Percentiles rank a stretch among this genome's conserved stretches.
These are phyloP conservation scores for Akanthomyces dipterigenus DNA, from an alignment of 2,329 filamentous ascomycete species.

Conservation along the genomic window DNA sequence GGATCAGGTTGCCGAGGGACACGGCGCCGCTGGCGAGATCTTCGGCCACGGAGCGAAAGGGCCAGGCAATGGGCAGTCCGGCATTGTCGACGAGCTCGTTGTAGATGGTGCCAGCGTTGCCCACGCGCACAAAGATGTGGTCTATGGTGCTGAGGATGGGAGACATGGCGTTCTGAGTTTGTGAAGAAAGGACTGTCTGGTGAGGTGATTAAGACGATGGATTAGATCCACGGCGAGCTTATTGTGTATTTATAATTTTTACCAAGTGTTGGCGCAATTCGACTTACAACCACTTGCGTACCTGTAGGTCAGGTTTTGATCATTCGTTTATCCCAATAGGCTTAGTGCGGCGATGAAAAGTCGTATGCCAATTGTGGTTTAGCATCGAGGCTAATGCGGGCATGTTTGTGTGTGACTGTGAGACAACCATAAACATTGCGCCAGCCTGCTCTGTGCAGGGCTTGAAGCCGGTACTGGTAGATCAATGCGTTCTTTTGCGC, in stretches of 20 bases:
- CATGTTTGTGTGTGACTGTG: neutral
- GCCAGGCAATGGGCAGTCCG: neutral
- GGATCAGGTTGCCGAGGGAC: slow-evolving; percentile 1
- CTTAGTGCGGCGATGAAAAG: slow-evolving; percentile 1
- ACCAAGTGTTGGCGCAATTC: neutral
- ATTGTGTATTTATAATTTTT: neutral
- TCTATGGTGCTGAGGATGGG: slow-evolving; percentile 1
- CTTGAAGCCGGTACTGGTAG: neutral
- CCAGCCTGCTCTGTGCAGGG: neutral
- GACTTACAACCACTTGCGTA: neutral
- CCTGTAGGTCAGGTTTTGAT: neutral
- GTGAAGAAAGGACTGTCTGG: no score
- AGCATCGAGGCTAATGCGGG: neutral
- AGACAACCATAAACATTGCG: neutral
- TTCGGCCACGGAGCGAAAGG: neutral
- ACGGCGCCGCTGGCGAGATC: slow-evolving; percentile 1
- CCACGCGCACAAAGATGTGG: neutral
- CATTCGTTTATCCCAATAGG: slow-evolving; percentile 4
- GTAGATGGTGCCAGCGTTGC: neutral
- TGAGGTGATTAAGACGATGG: neutral
- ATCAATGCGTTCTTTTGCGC: neutral
- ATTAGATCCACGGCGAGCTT: neutral
- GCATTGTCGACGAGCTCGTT: slow-evolving; percentile 1
- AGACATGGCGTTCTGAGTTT: neutral
- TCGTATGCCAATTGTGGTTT: neutral